Evolutionary conservation across 495 filamentous ascomycete species (phyloP).

Genomic region (Podospora didyma): DNA sequence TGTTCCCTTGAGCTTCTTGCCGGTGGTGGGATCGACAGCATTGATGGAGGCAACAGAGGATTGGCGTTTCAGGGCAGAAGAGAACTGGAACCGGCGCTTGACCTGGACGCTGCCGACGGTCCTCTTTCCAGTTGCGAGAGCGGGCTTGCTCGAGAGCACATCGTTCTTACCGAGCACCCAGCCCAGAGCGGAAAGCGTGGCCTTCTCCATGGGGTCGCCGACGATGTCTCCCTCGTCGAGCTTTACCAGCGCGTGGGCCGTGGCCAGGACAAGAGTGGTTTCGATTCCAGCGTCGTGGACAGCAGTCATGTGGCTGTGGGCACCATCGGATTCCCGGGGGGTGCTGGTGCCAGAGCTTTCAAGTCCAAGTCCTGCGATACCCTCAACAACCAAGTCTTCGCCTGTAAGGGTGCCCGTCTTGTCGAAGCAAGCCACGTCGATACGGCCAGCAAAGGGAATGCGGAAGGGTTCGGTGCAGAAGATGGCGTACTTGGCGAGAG

Average conservation of each 20-base stretch:
- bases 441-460: slow-evolving; percentile 94
- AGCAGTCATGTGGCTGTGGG: slow-evolving; percentile 67
- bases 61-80: slow-evolving; percentile 90
- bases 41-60: slow-evolving; percentile 85
- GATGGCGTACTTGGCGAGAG: slow-evolving; percentile 89
- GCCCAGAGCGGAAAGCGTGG: slow-evolving; percentile 80
- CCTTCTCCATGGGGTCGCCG: slow-evolving; percentile 98
- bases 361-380: slow-evolving; percentile 83
- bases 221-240: slow-evolving; percentile 96
- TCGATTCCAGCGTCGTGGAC: slow-evolving; percentile 63
- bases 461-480: slow-evolving; percentile 99
- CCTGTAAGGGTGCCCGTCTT: slow-evolving; percentile 97
- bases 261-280: slow-evolving; percentile 91
- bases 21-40: slow-evolving; percentile 60
- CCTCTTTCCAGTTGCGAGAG: slow-evolving; percentile 37
- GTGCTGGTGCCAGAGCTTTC: slow-evolving; percentile 61
- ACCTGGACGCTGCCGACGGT: slow-evolving; percentile 69
- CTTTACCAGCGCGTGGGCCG: slow-evolving; percentile 91
- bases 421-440: slow-evolving; percentile 97
- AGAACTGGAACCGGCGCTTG: slow-evolving; percentile 97
- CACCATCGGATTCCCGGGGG: slow-evolving; percentile 66
- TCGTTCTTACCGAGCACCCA: slow-evolving; percentile 91
- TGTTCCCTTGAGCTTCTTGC: slow-evolving; percentile 70
- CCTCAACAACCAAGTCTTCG: slow-evolving; percentile 95
- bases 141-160: slow-evolving; percentile 59